Evolutionary conservation across 179 eudicot species (phyloP), one percentile per base, ranked within the genome.

Genomic region (Sideroxylon spinosum): DNA sequence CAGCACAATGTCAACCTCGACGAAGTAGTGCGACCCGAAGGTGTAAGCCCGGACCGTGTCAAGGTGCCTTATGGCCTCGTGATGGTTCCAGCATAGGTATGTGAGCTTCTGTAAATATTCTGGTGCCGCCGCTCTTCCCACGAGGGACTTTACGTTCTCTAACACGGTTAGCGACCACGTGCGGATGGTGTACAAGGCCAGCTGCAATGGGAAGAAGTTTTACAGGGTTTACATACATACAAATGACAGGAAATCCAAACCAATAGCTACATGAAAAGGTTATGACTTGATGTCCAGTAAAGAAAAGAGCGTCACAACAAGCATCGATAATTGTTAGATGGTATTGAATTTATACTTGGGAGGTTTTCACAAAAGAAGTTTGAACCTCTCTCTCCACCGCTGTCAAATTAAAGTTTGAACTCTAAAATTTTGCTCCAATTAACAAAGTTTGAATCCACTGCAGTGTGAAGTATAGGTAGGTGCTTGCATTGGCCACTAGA

Each of bases 31-130:
- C 16, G 97, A 91, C 32, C 97, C 97, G 46, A 91, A 90, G 0
- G 97, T 92, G 88, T 92, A 92, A 22, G 97, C 97, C 48, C 97
- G 87, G 55, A 92, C 97, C 0, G 97, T 92, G 80, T 92, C 94
- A 6, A 92, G 89, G 81, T 92, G 94, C 80, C 81, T 85, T 74
- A 92, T 84, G 63, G 93, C 86, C 84, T 91, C 87, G 86, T 92
- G 94, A 82, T 92, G 97, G 83, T 92, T 91, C 97, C 97, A 92
- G 76, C 93, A 89, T 25, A 92, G 88, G 85, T 89, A 92, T 60
- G 97, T 92, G 7, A 92, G 86, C 76, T 92, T 92, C 82, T 89
- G 92, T 55, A 92, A 59, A 61, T 80, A 92, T 73, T 89, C 97
- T 55, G 97, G 97, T 0, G 95, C 83, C 9, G 94, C 97, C 9